Percentiles rank a stretch among this genome's conserved stretches.
These are phyloP conservation scores for Macrophomina tecta DNA, from an alignment of 2,329 filamentous ascomycete genomes.

Conservation along the genomic window DNA sequence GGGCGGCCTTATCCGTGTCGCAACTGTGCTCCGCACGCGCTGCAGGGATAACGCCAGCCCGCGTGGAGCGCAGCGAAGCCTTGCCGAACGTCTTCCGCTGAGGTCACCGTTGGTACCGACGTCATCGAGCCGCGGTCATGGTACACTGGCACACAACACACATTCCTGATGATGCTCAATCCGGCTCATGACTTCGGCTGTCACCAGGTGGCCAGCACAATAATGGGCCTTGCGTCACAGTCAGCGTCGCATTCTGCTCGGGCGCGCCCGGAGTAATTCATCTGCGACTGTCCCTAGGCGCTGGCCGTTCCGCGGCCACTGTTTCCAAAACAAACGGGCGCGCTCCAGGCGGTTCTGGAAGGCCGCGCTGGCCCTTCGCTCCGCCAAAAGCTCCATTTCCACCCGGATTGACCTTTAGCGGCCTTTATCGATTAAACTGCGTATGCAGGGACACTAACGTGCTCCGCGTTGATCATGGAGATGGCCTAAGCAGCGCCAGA, in stretches of 20 bases:
- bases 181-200: slow-evolving; percentile 19
- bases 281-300: slow-evolving; percentile 4
- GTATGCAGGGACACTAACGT: slow-evolving; percentile 17
- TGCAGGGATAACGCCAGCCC: slow-evolving; percentile 12
- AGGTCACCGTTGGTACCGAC: slow-evolving; percentile 19
- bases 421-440: neutral
- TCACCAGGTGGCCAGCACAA: neutral
- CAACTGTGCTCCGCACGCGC: slow-evolving; percentile 18
- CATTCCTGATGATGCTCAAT: slow-evolving; percentile 18
- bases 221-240: slow-evolving; percentile 15
- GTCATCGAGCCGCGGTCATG: slow-evolving; percentile 18
- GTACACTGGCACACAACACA: slow-evolving; percentile 17
- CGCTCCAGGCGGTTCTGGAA: slow-evolving; percentile 21
- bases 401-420: neutral
- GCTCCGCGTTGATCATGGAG: slow-evolving; percentile 14
- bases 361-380: neutral
- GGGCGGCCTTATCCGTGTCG: slow-evolving; percentile 22
- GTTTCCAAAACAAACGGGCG: slow-evolving; percentile 19
- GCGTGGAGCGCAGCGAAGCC: neutral
- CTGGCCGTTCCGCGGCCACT: slow-evolving; percentile 10
- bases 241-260: slow-evolving; percentile 16
- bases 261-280: slow-evolving; percentile 1
- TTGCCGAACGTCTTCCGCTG: slow-evolving; percentile 14
- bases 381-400: neutral
- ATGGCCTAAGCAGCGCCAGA: slow-evolving; percentile 20